phyloP scores from a whole-genome alignment of 2,329 filamentous ascomycete species.

The Neobulgaria alba region DNA sequence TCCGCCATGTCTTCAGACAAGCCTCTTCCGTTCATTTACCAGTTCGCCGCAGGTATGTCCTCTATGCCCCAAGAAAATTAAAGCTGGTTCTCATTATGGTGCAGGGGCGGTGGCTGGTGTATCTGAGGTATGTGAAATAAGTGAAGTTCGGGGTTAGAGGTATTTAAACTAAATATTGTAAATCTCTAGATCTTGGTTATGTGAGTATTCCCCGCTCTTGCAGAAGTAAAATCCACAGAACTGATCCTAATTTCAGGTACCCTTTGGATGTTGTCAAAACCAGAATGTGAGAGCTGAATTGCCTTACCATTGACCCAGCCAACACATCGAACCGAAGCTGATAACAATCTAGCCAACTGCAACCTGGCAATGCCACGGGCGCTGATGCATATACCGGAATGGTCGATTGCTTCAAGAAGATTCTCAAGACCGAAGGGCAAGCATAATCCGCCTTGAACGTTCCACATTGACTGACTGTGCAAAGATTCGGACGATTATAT shows the following conservation, averaged over 20 bases:
- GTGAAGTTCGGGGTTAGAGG: not conserved
- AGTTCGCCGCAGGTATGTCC: constrained; percentile 77
- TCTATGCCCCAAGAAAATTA: constrained; percentile 15
- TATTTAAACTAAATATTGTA: constrained; percentile 15
- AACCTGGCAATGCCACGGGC: constrained; percentile 63
- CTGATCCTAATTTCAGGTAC: constrained; percentile 57
- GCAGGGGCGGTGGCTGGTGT: constrained; percentile 89
- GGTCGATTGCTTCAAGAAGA: constrained; percentile 97
- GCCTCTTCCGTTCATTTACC: constrained; percentile 86
- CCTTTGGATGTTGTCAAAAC: constrained; percentile 98
- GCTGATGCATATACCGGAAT: constrained; percentile 92
- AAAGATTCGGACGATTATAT: constrained; percentile 80
- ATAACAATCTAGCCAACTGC: constrained; percentile 59
- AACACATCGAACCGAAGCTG: not conserved
- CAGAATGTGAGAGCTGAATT: constrained; percentile 60
- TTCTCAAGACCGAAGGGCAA: constrained; percentile 90
- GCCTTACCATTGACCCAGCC: constrained; percentile 9
- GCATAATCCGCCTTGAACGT: constrained; percentile 16
- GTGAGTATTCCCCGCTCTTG: constrained; percentile 39
- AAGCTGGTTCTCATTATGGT: constrained; percentile 25
- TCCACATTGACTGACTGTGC: constrained; percentile 3
- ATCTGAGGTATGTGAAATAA: constrained; percentile 67
- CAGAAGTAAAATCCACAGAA: not conserved
- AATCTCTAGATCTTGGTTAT: constrained; percentile 70
- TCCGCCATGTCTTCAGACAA: constrained; percentile 55